These are phyloP conservation scores for Cryptosporidium bovis DNA, from an alignment of 169 alveolate genomes.

Conservation along the genomic window DNA sequence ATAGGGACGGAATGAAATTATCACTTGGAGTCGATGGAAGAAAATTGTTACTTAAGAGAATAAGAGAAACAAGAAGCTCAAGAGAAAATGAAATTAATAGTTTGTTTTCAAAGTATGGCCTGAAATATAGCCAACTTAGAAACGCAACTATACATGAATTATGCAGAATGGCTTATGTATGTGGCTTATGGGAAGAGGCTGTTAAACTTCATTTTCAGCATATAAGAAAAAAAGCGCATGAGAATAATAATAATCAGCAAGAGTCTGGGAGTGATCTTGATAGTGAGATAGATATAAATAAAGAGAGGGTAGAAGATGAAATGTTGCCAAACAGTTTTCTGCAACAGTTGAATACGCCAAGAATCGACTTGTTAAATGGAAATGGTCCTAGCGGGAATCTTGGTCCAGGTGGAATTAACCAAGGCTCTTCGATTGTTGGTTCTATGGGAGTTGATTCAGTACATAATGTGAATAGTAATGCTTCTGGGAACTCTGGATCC, in stretches of 20 bases:
- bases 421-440: conserved; percentile 22
- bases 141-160: conserved; percentile 76
- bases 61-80: conserved; percentile 70
- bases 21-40: conserved; percentile 76
- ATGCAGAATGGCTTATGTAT: conserved; percentile 75
- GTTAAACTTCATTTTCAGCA: conserved; percentile 74
- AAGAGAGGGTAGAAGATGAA: conserved; percentile 55
- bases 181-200: conserved; percentile 77
- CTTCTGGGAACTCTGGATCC: neutral
- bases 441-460: conserved; percentile 60
- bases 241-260: conserved; percentile 42
- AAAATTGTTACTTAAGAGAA: conserved; percentile 39
- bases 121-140: conserved; percentile 75
- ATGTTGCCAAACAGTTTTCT: conserved; percentile 50
- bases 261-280: conserved; percentile 74
- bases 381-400: conserved; percentile 29
- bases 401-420: neutral
- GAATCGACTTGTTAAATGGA: conserved; percentile 37
- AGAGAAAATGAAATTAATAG: conserved; percentile 74
- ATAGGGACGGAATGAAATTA: conserved; percentile 74
- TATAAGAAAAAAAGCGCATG: conserved; percentile 73
- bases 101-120: conserved; percentile 72
- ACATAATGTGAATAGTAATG: conserved; percentile 9
- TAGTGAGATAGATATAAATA: conserved; percentile 66
- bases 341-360: conserved; percentile 51